Base-by-base conservation (phyloP, 148 eudicot genomes). In the Cornus suecica region DNA sequence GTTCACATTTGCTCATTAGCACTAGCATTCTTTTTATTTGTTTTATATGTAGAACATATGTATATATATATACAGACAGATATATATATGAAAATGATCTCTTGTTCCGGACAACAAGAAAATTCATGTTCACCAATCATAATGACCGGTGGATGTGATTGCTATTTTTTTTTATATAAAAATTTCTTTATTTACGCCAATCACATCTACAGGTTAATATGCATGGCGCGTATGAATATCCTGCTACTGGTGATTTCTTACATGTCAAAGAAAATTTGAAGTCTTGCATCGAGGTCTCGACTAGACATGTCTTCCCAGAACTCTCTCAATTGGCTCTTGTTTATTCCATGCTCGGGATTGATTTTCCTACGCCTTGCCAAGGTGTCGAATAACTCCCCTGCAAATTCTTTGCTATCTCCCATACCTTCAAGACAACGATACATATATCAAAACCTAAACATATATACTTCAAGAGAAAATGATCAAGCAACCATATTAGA, bases 181-280 rank as follows among this genome's bases (percentile, higher is more conserved):
- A n/a, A n/a, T n/a, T n/a, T n/a, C n/a, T n/a, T n/a, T n/a, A n/a
- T n/a, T n/a, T n/a, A n/a, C n/a, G n/a, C n/a, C n/a, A n/a, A n/a
- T n/a, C n/a, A n/a, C n/a, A n/a, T n/a, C n/a, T n/a, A n/a, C n/a
- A n/a, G n/a, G n/a, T n/a, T n/a, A n/a, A n/a, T n/a, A n/a, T n/a
- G n/a, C n/a, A n/a, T n/a, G n/a, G n/a, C n/a, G n/a, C n/a, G n/a
- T n/a, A n/a, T n/a, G n/a, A n/a, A n/a, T n/a, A n/a, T n/a, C n/a
- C n/a, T n/a, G n/a, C n/a, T n/a, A n/a, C n/a, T n/a, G n/a, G n/a
- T n/a, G n/a, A 22, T 69, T 73, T 16, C 86, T 80, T 80, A 83
- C 86, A 95, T 92, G 86, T 95, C 99, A 80, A 95, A 95, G 89
- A 95, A 95, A 28, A 95, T 93, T 71, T 87, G 93, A 69, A 95